These are phyloP conservation scores for Magnaporthiopsis incrustans DNA, from an alignment of 2,329 filamentous ascomycete genomes.

Conservation along the genomic window DNA sequence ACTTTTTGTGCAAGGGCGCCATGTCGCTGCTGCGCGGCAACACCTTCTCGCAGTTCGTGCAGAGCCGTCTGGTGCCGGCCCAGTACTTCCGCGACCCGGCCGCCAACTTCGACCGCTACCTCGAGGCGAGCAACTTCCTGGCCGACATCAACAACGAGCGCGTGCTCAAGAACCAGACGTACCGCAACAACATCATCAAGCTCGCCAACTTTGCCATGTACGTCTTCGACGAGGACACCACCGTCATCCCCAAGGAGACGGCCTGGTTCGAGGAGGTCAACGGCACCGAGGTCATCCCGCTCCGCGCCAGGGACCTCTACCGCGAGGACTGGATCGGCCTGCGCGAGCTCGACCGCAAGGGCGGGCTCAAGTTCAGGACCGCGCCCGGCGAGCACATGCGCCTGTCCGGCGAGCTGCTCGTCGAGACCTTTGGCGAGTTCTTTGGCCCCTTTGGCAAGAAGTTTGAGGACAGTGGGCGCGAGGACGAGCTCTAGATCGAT, in stretches of 20 bases:
- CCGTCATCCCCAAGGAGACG: constrained; percentile 83
- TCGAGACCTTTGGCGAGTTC: constrained; percentile 56
- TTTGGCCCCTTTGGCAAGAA: constrained; percentile 46
- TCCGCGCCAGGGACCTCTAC: constrained; percentile 68
- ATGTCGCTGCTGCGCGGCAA: constrained; percentile 71
- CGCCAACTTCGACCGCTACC: constrained; percentile 59
- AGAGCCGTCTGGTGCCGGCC: constrained; percentile 75
- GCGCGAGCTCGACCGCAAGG: constrained; percentile 68
- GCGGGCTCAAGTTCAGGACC: constrained; percentile 66
- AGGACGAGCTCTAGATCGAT: constrained; percentile 28
- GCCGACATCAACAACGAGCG: constrained; percentile 97
- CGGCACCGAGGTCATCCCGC: constrained; percentile 53
- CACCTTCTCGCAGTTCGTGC: constrained; percentile 72
- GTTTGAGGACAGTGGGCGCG: constrained; percentile 20
- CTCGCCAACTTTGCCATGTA: constrained; percentile 82
- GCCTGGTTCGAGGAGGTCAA: constrained; percentile 88
- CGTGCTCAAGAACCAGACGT: constrained; percentile 60
- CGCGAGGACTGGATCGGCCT: constrained; percentile 91
- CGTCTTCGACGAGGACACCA: constrained; percentile 78
- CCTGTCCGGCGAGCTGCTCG: constrained; percentile 58
- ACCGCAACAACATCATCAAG: constrained; percentile 59
- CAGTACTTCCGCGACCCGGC: constrained; percentile 81
- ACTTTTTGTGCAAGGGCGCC: constrained; percentile 75
- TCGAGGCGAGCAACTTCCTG: constrained; percentile 76
- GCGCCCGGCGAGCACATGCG: constrained; percentile 78